Base-by-base conservation (phyloP, 352 stramenopile species). In the Globisporangium nagaii region DNA sequence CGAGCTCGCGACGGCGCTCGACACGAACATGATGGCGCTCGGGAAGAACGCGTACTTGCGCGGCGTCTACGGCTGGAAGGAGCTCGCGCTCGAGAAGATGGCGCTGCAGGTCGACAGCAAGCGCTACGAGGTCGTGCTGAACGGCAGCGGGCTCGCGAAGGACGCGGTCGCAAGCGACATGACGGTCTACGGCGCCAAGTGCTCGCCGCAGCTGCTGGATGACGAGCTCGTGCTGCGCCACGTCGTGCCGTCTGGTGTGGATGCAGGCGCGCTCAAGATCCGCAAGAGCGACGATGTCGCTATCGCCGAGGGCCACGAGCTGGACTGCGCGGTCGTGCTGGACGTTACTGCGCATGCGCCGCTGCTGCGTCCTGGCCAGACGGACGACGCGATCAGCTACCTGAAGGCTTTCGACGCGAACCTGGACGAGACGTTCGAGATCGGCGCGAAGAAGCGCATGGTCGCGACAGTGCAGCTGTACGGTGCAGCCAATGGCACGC, bases 71-170 rank as follows among this genome's bases (percentile, higher is more conserved):
- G 43, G 25, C 22, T 43, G 62, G 28, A 58, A 47, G 20, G 51
- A 68, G 31, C 45, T 73, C 10, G 41, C 36, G 30, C 42, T 73
- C 10, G 44, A 64, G 42, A 50, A 60, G n/a, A 31, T 73, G 4
- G 35, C 47, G n/a, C 36, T 73, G 11, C 51, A 62, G 39, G 25
- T 65, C 2, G 61, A 53, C 12, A 65, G 54, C 37, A 60, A 60
- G 32, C 51, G 61, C 27, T 66, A 65, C 42, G 32, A 55, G 3
- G 39, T 71, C 6, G 42, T 63, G 34, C 19, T 63, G 59, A 43
- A 20, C 32, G 40, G n/a, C 12, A 48, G 19, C 30, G 34, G 45
- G 45, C 15, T 3, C n/a, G 36, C 31, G 12, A 47, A 49, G 10
- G n/a, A 34, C 25, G 25, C 36, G 12, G 19, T 46, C 31, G 59